Percentiles rank a stretch among this genome's conserved stretches.
phyloP scores from a whole-genome alignment of 345 rosid genomes.

The Moricandia moricandioides region DNA sequence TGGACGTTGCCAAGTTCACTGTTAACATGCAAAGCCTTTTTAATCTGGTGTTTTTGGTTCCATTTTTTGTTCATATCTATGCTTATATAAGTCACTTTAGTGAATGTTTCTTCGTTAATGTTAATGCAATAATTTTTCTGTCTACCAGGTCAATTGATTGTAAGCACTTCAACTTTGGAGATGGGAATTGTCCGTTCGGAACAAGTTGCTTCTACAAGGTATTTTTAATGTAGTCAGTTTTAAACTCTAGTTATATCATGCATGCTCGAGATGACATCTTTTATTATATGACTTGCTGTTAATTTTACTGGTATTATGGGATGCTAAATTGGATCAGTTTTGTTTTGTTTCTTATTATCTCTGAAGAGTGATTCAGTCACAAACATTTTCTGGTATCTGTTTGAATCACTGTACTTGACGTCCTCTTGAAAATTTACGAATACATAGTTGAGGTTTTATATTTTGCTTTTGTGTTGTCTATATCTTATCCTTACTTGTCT shows the following conservation, averaged over 20 bases:
- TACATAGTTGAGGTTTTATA: background rate
- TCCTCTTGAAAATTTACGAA: background rate
- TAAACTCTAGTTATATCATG: too few species aligned
- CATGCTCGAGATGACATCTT: too few species aligned
- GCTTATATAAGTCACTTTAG: background rate
- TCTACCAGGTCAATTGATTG: slow-evolving; percentile 72
- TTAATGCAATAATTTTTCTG: slow-evolving; percentile 1
- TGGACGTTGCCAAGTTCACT: background rate
- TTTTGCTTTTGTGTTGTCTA: background rate
- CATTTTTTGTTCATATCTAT: too few species aligned
- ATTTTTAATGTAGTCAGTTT: too few species aligned
- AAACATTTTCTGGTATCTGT: background rate
- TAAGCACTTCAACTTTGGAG: slow-evolving; percentile 88
- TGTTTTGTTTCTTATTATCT: background rate
- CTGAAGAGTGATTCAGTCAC: background rate
- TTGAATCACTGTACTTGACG: background rate
- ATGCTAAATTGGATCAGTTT: background rate
- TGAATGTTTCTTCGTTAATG: background rate
- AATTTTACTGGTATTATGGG: too few species aligned
- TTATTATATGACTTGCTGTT: too few species aligned
- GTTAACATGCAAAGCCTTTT: too few species aligned
- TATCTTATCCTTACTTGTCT: background rate
- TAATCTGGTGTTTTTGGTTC: too few species aligned
- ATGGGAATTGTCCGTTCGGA: slow-evolving; percentile 93
- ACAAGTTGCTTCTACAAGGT: slow-evolving; percentile 93